phyloP scores from a whole-genome alignment of 495 filamentous ascomycete species.

The Aspergillus heteromorphus region DNA sequence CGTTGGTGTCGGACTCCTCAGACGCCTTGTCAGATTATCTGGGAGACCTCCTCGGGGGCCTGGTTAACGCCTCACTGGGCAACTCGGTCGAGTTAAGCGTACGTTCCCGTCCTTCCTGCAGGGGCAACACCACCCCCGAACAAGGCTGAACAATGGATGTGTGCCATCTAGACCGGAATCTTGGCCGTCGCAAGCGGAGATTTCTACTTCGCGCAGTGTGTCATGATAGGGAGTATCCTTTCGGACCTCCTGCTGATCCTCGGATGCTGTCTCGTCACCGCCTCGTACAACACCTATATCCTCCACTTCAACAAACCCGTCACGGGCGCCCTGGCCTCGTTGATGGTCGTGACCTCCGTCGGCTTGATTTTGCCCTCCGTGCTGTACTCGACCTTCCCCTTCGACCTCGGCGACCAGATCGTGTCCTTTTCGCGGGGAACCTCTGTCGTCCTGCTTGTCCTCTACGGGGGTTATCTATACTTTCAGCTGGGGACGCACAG shows the following conservation, averaged over 20 bases:
- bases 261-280: slow-evolving; percentile 18
- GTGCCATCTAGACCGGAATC: slow-evolving; percentile 18
- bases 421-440: slow-evolving; percentile 21
- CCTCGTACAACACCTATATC: slow-evolving; percentile 16
- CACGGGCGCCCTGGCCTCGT: slow-evolving; percentile 17
- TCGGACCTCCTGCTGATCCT: slow-evolving; percentile 25
- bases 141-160: background rate
- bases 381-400: slow-evolving; percentile 19
- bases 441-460: slow-evolving; percentile 51
- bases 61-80: slow-evolving; percentile 26
- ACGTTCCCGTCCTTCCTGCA: background rate
- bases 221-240: slow-evolving; percentile 26
- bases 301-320: slow-evolving; percentile 18
- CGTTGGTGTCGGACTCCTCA: slow-evolving; percentile 21
- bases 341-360: slow-evolving; percentile 24
- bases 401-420: slow-evolving; percentile 45
- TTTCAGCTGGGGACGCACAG: slow-evolving; percentile 37
- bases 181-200: slow-evolving; percentile 19
- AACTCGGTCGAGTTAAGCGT: slow-evolving; percentile 28
- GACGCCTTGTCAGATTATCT: slow-evolving; percentile 17
- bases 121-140: background rate
- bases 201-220: slow-evolving; percentile 22
- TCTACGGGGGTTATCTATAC: slow-evolving; percentile 67
- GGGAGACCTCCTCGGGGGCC: slow-evolving; percentile 19
- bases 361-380: slow-evolving; percentile 23